phyloP scores from a whole-genome alignment of 495 filamentous ascomycete species.

The Tetracladium marchalianum region DNA sequence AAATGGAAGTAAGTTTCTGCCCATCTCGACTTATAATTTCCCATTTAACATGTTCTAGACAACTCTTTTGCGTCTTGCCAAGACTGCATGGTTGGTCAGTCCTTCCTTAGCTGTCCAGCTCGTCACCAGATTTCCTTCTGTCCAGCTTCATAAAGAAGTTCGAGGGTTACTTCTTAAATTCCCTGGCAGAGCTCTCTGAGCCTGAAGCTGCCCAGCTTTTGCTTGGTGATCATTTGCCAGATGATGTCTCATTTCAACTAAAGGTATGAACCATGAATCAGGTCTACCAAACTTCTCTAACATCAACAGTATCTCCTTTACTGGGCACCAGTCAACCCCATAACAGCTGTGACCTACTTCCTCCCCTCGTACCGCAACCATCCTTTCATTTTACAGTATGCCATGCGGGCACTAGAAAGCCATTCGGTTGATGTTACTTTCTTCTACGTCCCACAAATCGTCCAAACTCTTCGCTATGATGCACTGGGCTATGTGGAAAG shows the following conservation, averaged over 20 bases:
- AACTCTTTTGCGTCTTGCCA: conserved; percentile 49
- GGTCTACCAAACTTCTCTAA: conserved; percentile 24
- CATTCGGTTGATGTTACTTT: conserved; percentile 95
- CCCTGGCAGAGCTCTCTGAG: conserved; percentile 71
- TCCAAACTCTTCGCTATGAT: conserved; percentile 94
- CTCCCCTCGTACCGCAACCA: conserved; percentile 89
- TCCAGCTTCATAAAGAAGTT: conserved; percentile 61
- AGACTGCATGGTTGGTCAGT: conserved; percentile 76
- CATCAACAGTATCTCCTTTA: conserved; percentile 68
- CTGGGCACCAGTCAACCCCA: conserved; percentile 90
- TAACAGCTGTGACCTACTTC: conserved; percentile 88
- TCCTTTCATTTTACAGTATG: conserved; percentile 91
- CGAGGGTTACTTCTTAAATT: conserved; percentile 69
- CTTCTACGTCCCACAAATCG: conserved; percentile 97
- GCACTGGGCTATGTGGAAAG: conserved; percentile 88
- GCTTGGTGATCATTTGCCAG: conserved; percentile 62
- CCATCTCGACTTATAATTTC: too few species aligned
- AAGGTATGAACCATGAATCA: conserved; percentile 43
- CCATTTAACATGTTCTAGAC: conserved; percentile 25
- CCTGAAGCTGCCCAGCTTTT: conserved; percentile 75
- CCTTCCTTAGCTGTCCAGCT: conserved; percentile 80
- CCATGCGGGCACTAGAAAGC: conserved; percentile 87
- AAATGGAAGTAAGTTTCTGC: conserved; percentile 38
- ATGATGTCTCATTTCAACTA: conserved; percentile 73
- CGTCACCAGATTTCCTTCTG: conserved; percentile 63